phyloP scores from a whole-genome alignment of 1,284 basidiomycete genomes.

The Fomitopsis palustris region DNA sequence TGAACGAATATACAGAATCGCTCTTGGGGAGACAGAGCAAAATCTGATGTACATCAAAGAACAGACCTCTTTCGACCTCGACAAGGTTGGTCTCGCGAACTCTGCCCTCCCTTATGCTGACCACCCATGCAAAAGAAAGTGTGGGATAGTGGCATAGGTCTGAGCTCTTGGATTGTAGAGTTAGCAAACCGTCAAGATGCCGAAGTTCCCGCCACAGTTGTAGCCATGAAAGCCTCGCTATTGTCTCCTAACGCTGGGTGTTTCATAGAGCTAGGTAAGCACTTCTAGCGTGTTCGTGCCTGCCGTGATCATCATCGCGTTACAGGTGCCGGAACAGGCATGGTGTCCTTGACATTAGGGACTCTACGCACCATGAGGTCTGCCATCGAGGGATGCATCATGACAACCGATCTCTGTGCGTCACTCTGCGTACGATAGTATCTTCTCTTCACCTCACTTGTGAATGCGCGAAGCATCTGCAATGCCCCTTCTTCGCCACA shows the following conservation, averaged over 20 bases:
- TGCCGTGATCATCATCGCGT: background rate
- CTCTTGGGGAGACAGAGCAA: constrained; percentile 16
- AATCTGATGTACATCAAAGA: constrained; percentile 56
- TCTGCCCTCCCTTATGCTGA: background rate
- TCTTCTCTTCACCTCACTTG: background rate
- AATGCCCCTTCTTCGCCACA: constrained; percentile 72
- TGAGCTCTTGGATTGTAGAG: constrained; percentile 69
- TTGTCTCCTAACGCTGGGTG: constrained; percentile 36
- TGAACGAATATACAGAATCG: constrained; percentile 51
- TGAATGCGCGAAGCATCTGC: constrained; percentile 60
- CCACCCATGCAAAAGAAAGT: constrained; percentile 62
- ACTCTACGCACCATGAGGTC: constrained; percentile 39
- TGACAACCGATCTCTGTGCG: constrained; percentile 76
- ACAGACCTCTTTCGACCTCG: constrained; percentile 83
- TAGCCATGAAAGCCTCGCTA: constrained; percentile 30
- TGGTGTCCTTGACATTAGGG: constrained; percentile 69
- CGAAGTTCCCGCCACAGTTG: constrained; percentile 13
- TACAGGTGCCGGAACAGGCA: constrained; percentile 78
- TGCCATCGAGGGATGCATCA: constrained; percentile 38
- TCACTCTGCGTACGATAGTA: constrained; percentile 1
- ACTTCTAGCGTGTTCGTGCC: background rate
- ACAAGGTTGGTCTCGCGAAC: constrained; percentile 62
- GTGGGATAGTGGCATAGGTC: constrained; percentile 86
- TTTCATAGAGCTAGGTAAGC: constrained; percentile 66
- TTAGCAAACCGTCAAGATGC: constrained; percentile 15